Percentiles rank a stretch among this genome's conserved stretches.
These are phyloP conservation scores for Brachypodium distachyon DNA, from an alignment of 202 grass and related monocot genomes.

Conservation along the genomic window DNA sequence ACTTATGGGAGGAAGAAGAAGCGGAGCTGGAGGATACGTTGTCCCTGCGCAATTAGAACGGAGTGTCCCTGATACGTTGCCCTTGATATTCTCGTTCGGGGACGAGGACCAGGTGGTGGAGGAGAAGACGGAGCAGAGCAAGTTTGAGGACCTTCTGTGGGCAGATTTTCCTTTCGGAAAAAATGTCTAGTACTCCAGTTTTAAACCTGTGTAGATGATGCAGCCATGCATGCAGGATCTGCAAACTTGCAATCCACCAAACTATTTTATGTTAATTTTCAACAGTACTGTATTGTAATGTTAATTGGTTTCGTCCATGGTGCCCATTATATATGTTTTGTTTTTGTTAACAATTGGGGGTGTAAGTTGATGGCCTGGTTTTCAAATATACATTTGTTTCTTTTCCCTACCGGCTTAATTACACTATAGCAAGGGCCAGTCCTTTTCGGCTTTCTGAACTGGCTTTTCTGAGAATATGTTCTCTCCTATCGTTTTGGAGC, in stretches of 20 bases:
- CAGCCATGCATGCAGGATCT: not conserved
- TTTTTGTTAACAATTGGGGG: too few relatives aligned
- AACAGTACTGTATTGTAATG: too few relatives aligned
- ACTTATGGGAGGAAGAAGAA: not conserved
- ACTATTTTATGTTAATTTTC: too few relatives aligned
- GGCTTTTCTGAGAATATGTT: too few relatives aligned
- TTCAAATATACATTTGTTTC: too few relatives aligned
- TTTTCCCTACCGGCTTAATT: too few relatives aligned
- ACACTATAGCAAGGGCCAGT: too few relatives aligned
- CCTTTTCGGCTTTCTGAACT: too few relatives aligned
- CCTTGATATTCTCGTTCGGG: constrained; percentile 30
- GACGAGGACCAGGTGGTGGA: not conserved
- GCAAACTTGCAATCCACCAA: not conserved
- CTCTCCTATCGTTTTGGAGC: too few relatives aligned
- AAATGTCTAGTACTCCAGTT: not conserved
- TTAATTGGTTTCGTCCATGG: too few relatives aligned
- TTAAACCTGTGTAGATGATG: not conserved
- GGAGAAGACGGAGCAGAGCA: not conserved
- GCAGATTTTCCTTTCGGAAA: not conserved
- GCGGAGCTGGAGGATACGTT: not conserved
- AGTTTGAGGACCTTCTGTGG: constrained; percentile 31
- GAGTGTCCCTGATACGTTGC: not conserved
- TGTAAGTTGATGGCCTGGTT: too few relatives aligned
- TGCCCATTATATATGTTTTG: too few relatives aligned
- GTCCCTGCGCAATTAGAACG: not conserved